Evolutionary conservation across 169 alveolate genomes (phyloP).

Genomic region (Perkinsus marinus): DNA sequence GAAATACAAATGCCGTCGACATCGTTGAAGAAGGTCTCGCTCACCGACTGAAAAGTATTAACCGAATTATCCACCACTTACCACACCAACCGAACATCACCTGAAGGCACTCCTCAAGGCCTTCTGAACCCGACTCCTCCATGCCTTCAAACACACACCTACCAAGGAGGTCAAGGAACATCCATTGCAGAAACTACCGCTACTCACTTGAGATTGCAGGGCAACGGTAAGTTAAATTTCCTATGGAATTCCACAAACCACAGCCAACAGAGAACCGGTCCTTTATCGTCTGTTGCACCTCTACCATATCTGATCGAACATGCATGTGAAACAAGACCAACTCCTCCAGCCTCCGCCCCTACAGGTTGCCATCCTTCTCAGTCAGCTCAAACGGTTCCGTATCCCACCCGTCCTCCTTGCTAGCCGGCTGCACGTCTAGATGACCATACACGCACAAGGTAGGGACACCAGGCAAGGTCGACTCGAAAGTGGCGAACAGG

Average conservation of each 20-base stretch:
- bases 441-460: background rate
- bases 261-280: background rate
- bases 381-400: background rate
- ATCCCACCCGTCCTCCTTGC: background rate
- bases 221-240: background rate
- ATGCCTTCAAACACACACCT: background rate
- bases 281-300: background rate
- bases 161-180: background rate
- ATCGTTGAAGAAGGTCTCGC: background rate
- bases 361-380: background rate
- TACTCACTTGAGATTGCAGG: background rate
- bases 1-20: background rate
- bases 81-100: background rate
- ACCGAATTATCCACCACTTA: background rate
- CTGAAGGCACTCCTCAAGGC: background rate
- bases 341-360: background rate
- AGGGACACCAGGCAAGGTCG: background rate
- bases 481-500: background rate
- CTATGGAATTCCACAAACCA: background rate
- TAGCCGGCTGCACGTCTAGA: background rate
- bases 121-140: background rate
- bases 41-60: background rate
- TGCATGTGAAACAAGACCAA: background rate
- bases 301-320: background rate
- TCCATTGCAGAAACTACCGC: background rate